Evolutionary conservation across 2,329 filamentous ascomycete species (phyloP), one percentile per base, ranked within the genome.

Genomic region (Hymenoscyphus salicellus): DNA sequence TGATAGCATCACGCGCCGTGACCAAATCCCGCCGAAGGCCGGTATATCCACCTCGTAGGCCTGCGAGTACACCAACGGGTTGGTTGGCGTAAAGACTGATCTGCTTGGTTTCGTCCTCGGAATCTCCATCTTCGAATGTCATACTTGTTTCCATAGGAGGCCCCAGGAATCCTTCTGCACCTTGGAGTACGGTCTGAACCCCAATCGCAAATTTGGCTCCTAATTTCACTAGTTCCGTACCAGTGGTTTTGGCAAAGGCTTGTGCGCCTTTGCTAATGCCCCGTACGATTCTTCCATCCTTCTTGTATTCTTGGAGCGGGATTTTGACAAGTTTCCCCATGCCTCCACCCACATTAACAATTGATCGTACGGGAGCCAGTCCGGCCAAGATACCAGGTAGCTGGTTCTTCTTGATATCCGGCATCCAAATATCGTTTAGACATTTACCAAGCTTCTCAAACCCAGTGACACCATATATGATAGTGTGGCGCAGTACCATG

Each of bases 401-500:
- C 76, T 99, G 95, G 70, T 94, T 96, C 17, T 85, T 82, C 75
- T 90, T 92, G 63, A 99, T 90, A 74, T 99, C 94, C 0, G 93
- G 93, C 84, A 89, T 96, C 95, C 95, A 99, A 55, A 97, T 91
- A 74, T 96, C 92, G 74, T 98, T 98, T 38, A 99, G 84, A 2
- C 89, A 94, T 76, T 93, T 87, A 62, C 95, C 93, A 1, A 99
- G 83, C 59, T 91, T 88, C 70, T 98, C 93, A 71, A 98, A 97
- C 0, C 95, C 95, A 7, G 88, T 88, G 0, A 97, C 86, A 32
- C 96, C 95, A 71, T 98, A 97, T 41, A 98, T 87, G 70, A 99
- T 98, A 30, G 91, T 90, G 75, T 94, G 93, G 14, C 91, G 86
- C 61, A 99, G 84, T 6, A 90, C 86, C 83, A 99, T 90, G 66